phyloP scores from a whole-genome alignment of 2,329 filamentous ascomycete species.

The Fusarium ramigenum region DNA sequence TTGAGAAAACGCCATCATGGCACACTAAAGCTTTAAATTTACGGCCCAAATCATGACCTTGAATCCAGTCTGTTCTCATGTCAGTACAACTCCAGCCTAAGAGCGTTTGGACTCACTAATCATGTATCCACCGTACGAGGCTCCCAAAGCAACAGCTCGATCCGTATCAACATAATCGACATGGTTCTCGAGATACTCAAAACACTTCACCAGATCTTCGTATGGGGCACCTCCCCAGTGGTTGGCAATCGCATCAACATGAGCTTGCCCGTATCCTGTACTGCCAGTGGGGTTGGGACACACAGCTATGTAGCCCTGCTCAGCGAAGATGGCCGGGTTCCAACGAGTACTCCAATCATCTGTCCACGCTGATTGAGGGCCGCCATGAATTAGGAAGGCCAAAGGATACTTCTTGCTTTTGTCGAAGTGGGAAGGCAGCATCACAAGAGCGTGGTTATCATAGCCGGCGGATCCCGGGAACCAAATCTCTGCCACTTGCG shows the following conservation, averaged over 20 bases:
- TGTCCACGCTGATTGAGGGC: constrained; percentile 79
- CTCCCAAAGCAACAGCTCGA: constrained; percentile 77
- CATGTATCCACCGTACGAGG: constrained; percentile 81
- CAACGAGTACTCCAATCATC: constrained; percentile 84
- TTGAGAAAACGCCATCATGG: constrained; percentile 87
- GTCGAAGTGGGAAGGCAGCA: constrained; percentile 75
- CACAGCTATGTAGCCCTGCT: constrained; percentile 87
- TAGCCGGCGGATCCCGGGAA: constrained; percentile 72
- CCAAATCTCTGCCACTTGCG: constrained; percentile 75
- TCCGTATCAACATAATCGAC: constrained; percentile 74
- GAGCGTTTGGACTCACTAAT: constrained; percentile 61
- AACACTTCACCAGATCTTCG: constrained; percentile 80
- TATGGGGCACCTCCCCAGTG: constrained; percentile 91
- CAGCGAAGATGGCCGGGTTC: constrained; percentile 87
- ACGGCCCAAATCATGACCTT: constrained; percentile 83
- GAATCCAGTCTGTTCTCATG: constrained; percentile 76
- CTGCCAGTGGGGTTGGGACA: constrained; percentile 85
- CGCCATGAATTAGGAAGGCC: constrained; percentile 83
- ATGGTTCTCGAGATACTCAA: constrained; percentile 75
- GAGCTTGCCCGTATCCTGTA: constrained; percentile 81
- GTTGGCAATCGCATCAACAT: constrained; percentile 78
- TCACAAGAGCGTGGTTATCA: constrained; percentile 73
- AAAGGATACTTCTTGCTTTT: constrained; percentile 79
- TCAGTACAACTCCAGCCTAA: constrained; percentile 29
- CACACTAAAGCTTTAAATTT: constrained; percentile 89